Evolutionary conservation across 192 early-diverging fungal genomes (phyloP), one percentile per base, ranked within the genome.

Genomic region (Phycomyces blakesleeanus): DNA sequence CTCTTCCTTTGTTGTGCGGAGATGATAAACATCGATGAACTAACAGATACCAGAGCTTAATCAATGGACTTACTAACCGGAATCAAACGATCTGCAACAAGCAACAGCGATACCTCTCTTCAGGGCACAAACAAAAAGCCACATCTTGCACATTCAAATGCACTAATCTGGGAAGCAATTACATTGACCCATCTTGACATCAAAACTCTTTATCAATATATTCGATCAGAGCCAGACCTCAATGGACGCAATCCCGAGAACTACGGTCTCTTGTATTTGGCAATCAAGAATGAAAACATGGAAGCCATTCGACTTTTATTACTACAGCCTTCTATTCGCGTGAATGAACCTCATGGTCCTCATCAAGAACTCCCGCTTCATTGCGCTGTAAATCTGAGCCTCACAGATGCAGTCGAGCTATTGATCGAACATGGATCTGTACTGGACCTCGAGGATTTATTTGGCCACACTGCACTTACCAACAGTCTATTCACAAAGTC

Each of bases 281-380:
- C 74, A 18, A 69, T 64, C 12, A 37, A 51, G 22, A 71, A 76
- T 51, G 57, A 64, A n/a, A 67, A 56, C 50, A 67, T 71, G 54
- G 74, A 76, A 18, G 68, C 74, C 2, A 42, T 76, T 24, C 74
- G 74, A 14, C 54, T 76, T 5, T 44, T 76, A 24, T 40, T 76
- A 21, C 21, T 76, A 6, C 59, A 66, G 14, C 64, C 68, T 5
- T 25, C 61, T 12, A 59, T 76, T 15, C 39, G 67, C 4, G 61
- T 76, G 16, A 71, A 70, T 49, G 29, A 49, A 21, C 15, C 52
- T 5, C 66, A 76, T 64, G 74, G 74, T 8, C 74, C 68, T 0
- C 61, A 71, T 51, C 37, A 64, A n/a, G 74, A 70, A 63, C 44
- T 54, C 24, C 63, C 74, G 18, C 40, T 76, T 20, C 74, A 76